Base-by-base conservation (phyloP, 2,329 filamentous ascomycete species). In the Emericellopsis atlantica region DNA sequence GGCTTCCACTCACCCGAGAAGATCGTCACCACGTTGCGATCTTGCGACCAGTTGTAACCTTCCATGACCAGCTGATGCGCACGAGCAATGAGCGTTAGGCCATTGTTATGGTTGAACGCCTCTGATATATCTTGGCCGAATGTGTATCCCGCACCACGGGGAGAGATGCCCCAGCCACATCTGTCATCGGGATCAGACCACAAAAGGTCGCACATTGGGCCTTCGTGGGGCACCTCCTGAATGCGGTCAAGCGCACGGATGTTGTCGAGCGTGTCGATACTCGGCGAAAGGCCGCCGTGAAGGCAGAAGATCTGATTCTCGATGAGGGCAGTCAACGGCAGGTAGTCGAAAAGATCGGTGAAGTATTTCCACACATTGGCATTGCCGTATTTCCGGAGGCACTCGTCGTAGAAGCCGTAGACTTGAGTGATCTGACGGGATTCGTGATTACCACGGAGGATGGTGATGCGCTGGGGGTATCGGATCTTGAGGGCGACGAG, bases 361-460 rank as follows among this genome's bases (percentile, higher is more conserved):
- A 95, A 98, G 61, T 87, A 95, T 71, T 95, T 95, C 92, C 92
- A 98, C 48, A 98, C 92, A 53, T 95, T 96, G 47, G 92, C 90
- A 58, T 95, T 96, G 62, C 92, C 92, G 61, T 98, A 98, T 70
- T 98, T 98, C 60, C 89, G 85, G 54, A 96, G 78, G 61, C 92
- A 98, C 64, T 98, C 92, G 62, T 96, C 92, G 70, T 98, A 98
- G 70, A 98, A 98, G 47, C 92, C 92, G 61, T 98, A 98, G 44
- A 98, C 92, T 64, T 96, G 90, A 36, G 92, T 98, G 62, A 98
- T 98, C 67, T 98, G 92, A 54, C 92, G 83, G 48, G 89, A 95
- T 68, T 98, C 92, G 75, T 98, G 92, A 67, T 98, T 98, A 58
- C 92, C 92, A 59, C 92, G 89, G 51, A 98, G 84, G 60, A 98